These are phyloP conservation scores for Tetraselmis chui DNA, from an alignment of 139 green algal genomes.

Conservation along the genomic window DNA sequence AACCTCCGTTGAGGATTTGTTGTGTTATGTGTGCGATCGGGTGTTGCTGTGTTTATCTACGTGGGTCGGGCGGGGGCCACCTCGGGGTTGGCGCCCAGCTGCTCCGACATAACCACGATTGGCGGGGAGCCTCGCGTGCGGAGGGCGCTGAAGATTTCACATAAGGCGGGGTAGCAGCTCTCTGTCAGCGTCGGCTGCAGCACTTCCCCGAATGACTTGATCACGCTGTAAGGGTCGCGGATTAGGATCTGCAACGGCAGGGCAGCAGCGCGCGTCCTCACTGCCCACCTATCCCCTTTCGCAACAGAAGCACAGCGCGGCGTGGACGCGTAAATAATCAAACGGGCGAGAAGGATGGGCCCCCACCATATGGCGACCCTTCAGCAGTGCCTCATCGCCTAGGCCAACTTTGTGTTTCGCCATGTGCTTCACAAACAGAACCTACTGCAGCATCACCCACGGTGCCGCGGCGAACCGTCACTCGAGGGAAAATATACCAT, in stretches of 20 bases:
- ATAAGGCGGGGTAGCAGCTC: constrained; percentile 42
- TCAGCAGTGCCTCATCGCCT: constrained; percentile 28
- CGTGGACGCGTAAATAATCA: no score
- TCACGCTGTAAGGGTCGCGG: constrained; percentile 43
- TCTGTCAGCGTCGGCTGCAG: constrained; percentile 53
- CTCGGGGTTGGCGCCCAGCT: not conserved
- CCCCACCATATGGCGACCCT: not conserved
- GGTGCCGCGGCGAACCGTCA: not conserved
- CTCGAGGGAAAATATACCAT: not conserved
- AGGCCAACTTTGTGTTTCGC: constrained; percentile 60
- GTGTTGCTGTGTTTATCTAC: no score
- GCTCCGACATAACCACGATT: not conserved
- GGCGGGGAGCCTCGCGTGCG: constrained; percentile 31
- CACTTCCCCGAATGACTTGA: constrained; percentile 59
- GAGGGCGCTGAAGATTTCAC: constrained; percentile 65
- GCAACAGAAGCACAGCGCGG: no score
- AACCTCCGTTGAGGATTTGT: no score
- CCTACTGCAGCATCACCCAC: constrained; percentile 2
- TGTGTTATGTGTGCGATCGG: no score
- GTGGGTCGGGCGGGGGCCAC: not conserved
- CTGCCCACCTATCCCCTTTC: no score
- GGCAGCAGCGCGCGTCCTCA: no score
- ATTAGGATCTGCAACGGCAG: constrained; percentile 40
- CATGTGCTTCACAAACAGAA: constrained; percentile 70
- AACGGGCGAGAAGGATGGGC: not conserved